A percentile compares a stretch with the other conserved stretches of the same genome.
Evolutionary conservation across 768 basidiomycete species (phyloP).

Genomic region (Suillus weaverae): DNA sequence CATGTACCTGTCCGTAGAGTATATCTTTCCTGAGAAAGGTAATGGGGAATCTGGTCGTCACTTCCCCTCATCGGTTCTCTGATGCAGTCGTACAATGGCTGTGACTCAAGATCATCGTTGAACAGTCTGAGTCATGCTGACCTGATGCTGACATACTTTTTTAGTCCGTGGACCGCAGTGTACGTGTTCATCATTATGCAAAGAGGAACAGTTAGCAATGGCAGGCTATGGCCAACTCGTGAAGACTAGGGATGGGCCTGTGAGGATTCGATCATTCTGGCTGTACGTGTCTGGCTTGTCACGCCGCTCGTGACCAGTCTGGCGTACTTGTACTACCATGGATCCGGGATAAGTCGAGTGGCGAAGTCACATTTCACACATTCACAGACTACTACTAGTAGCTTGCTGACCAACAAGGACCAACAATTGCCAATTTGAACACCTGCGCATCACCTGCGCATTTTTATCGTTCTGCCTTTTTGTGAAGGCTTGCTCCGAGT

Average conservation of each 20-base stretch:
- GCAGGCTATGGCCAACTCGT: background rate
- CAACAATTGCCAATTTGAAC: background rate
- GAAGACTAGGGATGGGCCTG: background rate
- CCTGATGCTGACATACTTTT: background rate
- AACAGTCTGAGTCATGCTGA: background rate
- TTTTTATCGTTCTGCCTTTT: background rate
- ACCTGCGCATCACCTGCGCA: background rate
- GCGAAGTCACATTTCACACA: background rate
- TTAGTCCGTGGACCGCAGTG: background rate
- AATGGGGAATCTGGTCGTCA: background rate
- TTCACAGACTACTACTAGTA: background rate
- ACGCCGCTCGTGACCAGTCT: background rate
- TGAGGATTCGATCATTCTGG: background rate
- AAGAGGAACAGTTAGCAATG: background rate
- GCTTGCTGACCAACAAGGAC: background rate
- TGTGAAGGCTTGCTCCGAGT: slow-evolving; percentile 7
- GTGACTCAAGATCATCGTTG: background rate
- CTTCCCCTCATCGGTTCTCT: background rate
- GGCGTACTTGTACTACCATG: no score
- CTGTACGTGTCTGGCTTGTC: background rate
- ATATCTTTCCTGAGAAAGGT: background rate
- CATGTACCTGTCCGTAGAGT: background rate
- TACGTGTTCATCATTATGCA: background rate
- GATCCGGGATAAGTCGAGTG: background rate
- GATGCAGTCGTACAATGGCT: background rate